Evolutionary conservation across 768 basidiomycete species (phyloP), one percentile per base, ranked within the genome.

Genomic region (Leccinum uliginosum): DNA sequence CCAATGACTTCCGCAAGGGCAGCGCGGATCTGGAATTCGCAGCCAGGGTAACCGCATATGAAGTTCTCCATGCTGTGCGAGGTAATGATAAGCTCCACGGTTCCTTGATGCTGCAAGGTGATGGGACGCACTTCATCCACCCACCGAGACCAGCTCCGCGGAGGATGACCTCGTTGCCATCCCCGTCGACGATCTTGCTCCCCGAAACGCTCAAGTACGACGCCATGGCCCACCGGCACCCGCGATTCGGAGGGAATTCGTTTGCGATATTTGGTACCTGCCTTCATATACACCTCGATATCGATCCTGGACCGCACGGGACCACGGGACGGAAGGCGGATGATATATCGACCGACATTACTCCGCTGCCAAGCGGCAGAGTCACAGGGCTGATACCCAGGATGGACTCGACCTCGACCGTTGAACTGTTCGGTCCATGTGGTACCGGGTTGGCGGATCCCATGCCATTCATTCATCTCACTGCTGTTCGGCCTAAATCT

Each of bases 61-160:
- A 88, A 88, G 71, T 88, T 89, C 72, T 89, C 86, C 86, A 86
- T 85, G 69, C 84, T 87, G 55, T 26, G 27, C 19, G 32, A 54
- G 30, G 45, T 54, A 45, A 59, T 23, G 58, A 52, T 59, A 35
- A 57, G 44, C 32, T 12, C 50, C 32, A 23, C 30, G 38, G 3
- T n/a, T 19, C 44, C 32, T 54, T 29, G 24, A 67, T 59, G 48
- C 10, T 30, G 48, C 12, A 59, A n/a, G 62, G 35, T 15, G 17
- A 26, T 46, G 38, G 47, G 53, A 80, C 88, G 70, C 65, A 90
- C 89, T 85, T 89, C 85, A 91, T 87, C 88, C 89, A 90, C 66
- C 89, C 88, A 59, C 88, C 89, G 21, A 91, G 74, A n/a, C 88
- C 87, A 53, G 88, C 88, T 21, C 89, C 89, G 46, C 84, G 75